Evolutionary conservation across 2,329 filamentous ascomycete genomes (phyloP), one percentile per base, ranked within the genome.

Genomic region (Cylindrodendrum hubeiense): DNA sequence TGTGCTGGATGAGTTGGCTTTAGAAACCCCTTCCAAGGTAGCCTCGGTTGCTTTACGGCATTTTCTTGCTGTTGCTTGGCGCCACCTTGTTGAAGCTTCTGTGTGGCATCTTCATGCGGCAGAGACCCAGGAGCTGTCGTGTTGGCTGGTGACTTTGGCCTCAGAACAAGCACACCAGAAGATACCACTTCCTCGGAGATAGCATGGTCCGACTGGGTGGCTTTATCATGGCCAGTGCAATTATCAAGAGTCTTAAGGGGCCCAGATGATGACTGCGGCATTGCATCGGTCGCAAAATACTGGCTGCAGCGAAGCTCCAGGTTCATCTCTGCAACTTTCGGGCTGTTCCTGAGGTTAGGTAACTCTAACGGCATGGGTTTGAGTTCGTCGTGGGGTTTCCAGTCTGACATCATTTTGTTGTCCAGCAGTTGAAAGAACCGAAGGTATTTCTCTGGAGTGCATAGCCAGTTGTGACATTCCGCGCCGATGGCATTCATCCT

Each of bases 331-430:
- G 60, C 52, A 22, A 52, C 47, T 28, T 47, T 44, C 5, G 55
- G 62, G 15, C 47, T 62, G n/a, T 44, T 54, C 24, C 24, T 59
- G 57, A 80, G 64, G 28, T 71, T 73, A 4, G 77, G 76, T n/a
- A 80, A 57, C 47, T 76, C 71, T 59, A 70, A 73, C 2, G 79
- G 78, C 72, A 79, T 77, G 2, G 79, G 77, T n/a, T 69, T 76
- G 41, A 79, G 60, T 52, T 78, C 67, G 5, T 60, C 61, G 19
- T 73, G 67, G 3, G 66, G 63, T 4, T 69, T 63, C 75, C 77
- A 79, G 37, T 71, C 67, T 13, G 66, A 66, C 49, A 76, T 24
- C 26, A 76, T 75, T 26, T 63, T 75, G 4, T 37, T 62, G 19
- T 81, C 79, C 46, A 81, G 67, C 10, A 71, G 53, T 50, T 71